A percentile compares a stretch with the other conserved stretches of the same genome.
Conservation (phyloP, 169 alveolate species). For the Cryptosporidium ubiquitum region DNA sequence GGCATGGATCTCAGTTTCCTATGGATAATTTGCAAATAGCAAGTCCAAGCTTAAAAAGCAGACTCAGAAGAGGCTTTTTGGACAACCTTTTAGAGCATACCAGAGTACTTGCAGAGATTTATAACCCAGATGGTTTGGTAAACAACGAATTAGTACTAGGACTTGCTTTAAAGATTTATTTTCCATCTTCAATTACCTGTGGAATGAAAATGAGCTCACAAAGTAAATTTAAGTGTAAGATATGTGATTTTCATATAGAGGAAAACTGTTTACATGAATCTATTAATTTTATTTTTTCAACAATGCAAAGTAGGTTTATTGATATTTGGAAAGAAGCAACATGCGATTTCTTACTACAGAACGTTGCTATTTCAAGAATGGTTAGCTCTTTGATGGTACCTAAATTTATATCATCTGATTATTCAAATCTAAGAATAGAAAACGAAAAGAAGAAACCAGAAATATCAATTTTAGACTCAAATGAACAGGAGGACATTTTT, state of each 20-base stretch:
- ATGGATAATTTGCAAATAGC: background rate
- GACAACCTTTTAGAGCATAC: constrained; percentile 6
- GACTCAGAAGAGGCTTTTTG: background rate
- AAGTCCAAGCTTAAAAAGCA: background rate
- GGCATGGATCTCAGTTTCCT: constrained; percentile 28
- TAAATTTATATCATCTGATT: constrained; percentile 11
- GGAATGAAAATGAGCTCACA: background rate
- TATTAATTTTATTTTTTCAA: constrained; percentile 36
- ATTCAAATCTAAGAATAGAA: background rate
- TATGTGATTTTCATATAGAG: constrained; percentile 5
- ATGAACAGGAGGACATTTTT: constrained; percentile 11
- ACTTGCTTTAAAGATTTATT: constrained; percentile 20
- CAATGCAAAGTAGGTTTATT: constrained; percentile 29
- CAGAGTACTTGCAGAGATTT: constrained; percentile 17
- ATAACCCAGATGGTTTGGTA: background rate
- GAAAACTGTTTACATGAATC: background rate
- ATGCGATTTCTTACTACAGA: constrained; percentile 40
- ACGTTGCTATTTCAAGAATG: constrained; percentile 10
- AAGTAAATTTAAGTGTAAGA: constrained; percentile 1
- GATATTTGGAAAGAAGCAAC: constrained; percentile 57
- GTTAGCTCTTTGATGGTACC: constrained; percentile 49
- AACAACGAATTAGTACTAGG: background rate
- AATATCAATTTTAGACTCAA: constrained; percentile 13
- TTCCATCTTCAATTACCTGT: constrained; percentile 35
- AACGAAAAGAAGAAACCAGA: background rate